Conservation (phyloP, 805 yeast genomes). For the Ogataea polymorpha region DNA sequence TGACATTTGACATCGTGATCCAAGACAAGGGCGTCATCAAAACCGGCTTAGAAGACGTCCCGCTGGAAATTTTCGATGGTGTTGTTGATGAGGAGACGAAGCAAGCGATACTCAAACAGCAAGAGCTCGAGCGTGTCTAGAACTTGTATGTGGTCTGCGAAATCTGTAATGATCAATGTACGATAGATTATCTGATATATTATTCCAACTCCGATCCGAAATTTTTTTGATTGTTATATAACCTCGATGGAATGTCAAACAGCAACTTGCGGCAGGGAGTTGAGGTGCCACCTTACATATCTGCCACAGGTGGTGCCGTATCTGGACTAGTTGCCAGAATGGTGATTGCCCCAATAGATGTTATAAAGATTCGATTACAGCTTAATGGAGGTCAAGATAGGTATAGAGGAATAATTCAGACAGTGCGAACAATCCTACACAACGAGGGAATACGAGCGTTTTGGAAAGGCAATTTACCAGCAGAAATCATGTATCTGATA, state of each 20-base stretch:
- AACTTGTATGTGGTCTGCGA: no score
- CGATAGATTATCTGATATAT: neutral
- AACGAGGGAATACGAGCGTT: constrained; percentile 63
- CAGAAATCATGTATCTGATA: constrained; percentile 75
- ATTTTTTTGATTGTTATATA: constrained; percentile 3
- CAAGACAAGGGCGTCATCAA: constrained; percentile 38
- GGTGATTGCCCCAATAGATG: constrained; percentile 72
- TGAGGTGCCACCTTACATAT: constrained; percentile 47
- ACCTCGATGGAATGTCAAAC: constrained; percentile 14
- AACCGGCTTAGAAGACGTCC: constrained; percentile 66
- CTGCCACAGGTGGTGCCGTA: constrained; percentile 65
- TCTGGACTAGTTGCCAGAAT: constrained; percentile 60
- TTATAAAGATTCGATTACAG: constrained; percentile 73
- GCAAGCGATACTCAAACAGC: constrained; percentile 62
- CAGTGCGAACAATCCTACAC: constrained; percentile 42
- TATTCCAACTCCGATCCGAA: constrained; percentile 4
- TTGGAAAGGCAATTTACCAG: constrained; percentile 98
- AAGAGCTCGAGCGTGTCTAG: constrained; percentile 39
- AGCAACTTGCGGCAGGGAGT: constrained; percentile 39
- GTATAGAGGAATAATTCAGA: constrained; percentile 36
- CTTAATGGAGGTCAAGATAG: constrained; percentile 39
- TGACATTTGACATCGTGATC: constrained; percentile 47
- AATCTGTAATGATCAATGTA: constrained; percentile 1
- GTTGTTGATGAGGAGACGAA: constrained; percentile 54
- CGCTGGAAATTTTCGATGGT: constrained; percentile 55